A percentile compares a stretch with the other conserved stretches of the same genome.
phyloP scores from a whole-genome alignment of 1,139 yeast genomes.

The Groenewaldozyma auringiensis region DNA sequence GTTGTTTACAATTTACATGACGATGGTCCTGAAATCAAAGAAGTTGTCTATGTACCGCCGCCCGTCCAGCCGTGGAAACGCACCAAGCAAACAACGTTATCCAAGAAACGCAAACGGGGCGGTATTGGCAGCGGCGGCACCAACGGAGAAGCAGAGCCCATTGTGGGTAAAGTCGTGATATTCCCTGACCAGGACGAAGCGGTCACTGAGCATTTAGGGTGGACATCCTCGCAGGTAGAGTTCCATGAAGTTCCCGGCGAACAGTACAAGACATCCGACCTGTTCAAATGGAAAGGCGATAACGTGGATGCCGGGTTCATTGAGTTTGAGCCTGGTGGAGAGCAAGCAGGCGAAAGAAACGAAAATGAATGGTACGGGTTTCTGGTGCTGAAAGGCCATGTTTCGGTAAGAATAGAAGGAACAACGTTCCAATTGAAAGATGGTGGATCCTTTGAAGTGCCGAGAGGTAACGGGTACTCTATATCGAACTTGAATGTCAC shows the following conservation, averaged over 20 bases:
- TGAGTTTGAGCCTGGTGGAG: constrained; percentile 49
- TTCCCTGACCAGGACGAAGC: constrained; percentile 42
- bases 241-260: constrained; percentile 43
- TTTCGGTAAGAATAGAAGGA: constrained; percentile 60
- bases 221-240: constrained; percentile 58
- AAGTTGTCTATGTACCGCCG: background rate
- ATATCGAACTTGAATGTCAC: constrained; percentile 48
- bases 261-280: constrained; percentile 53
- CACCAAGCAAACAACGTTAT: constrained; percentile 3
- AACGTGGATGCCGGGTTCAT: constrained; percentile 72
- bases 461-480: constrained; percentile 65
- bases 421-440: constrained; percentile 52
- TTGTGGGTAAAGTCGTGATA: constrained; percentile 43
- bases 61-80: background rate
- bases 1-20: constrained; percentile 26
- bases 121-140: too few species aligned
- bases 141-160: background rate
- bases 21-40: constrained; percentile 1
- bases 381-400: constrained; percentile 61
- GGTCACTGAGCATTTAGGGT: constrained; percentile 50
- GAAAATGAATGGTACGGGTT: constrained; percentile 65
- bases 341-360: constrained; percentile 56
- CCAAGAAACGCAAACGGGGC: constrained; percentile 15
- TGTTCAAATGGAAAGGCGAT: constrained; percentile 60
- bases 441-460: constrained; percentile 79